Evolutionary conservation across 2,329 filamentous ascomycete species (phyloP).

Genomic region (Penicillium freii): DNA sequence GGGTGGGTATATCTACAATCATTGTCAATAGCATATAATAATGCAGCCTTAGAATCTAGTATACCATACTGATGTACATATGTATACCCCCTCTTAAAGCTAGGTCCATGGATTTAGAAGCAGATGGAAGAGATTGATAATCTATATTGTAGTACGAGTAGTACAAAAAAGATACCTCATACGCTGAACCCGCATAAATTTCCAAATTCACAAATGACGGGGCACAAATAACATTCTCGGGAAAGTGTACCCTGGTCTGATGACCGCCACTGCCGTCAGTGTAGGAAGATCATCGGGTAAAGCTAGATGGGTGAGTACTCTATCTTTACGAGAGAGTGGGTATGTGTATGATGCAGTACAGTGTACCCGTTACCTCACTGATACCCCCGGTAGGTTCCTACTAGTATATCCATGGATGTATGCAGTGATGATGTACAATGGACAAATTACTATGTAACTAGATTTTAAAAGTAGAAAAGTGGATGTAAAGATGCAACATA

Average conservation of each 20-base stretch:
- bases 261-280: constrained; percentile 26
- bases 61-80: background rate
- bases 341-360: constrained; percentile 6
- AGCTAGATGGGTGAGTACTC: background rate
- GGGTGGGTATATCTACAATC: background rate
- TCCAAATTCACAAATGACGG: background rate
- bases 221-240: constrained; percentile 7
- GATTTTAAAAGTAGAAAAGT: background rate
- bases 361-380: constrained; percentile 10
- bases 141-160: background rate
- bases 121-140: constrained; percentile 21
- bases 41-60: background rate
- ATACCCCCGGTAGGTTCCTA: background rate
- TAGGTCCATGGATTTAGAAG: constrained; percentile 7
- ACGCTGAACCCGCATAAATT: background rate
- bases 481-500: too few species aligned
- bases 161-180: background rate
- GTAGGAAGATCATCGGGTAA: constrained; percentile 21
- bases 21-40: background rate
- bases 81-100: background rate
- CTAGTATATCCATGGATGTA: too few species aligned
- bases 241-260: constrained; percentile 11
- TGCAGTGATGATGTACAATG: background rate
- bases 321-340: constrained; percentile 3
- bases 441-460: background rate